Evolutionary conservation across 2,329 filamentous ascomycete genomes (phyloP).

Genomic region (Trematosphaeria pertusa): DNA sequence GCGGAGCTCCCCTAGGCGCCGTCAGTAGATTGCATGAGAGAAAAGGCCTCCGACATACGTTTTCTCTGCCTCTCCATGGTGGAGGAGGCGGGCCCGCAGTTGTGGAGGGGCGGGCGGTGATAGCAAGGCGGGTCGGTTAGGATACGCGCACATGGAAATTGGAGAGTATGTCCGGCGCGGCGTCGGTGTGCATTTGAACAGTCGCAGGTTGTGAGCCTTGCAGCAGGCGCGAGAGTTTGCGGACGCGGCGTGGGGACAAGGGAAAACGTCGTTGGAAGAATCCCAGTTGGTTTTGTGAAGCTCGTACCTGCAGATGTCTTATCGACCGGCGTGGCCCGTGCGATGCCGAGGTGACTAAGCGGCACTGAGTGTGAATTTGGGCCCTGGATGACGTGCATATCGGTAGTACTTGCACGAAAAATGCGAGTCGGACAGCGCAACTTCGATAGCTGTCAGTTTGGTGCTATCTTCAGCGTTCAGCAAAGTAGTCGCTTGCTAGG

Average conservation of each 20-base stretch:
- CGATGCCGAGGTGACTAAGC: constrained; percentile 1
- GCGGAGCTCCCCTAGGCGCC: constrained; percentile 79
- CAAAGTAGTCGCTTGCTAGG: too few species aligned
- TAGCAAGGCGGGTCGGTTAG: constrained; percentile 37
- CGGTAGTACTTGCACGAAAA: too few species aligned
- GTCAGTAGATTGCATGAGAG: constrained; percentile 26
- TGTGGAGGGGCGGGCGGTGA: constrained; percentile 43
- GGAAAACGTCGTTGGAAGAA: neutral
- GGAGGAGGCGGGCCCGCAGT: constrained; percentile 36
- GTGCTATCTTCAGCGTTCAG: too few species aligned
- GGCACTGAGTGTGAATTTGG: neutral
- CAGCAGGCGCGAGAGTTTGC: constrained; percentile 24
- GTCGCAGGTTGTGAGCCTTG: constrained; percentile 30
- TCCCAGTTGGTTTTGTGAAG: constrained; percentile 21
- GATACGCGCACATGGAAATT: constrained; percentile 46
- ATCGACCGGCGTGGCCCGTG: constrained; percentile 5
- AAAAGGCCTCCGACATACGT: constrained; percentile 40
- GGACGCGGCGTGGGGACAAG: constrained; percentile 17
- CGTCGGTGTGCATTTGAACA: constrained; percentile 43
- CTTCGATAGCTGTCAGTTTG: too few species aligned
- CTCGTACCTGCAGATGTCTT: constrained; percentile 23
- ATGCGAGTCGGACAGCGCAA: too few species aligned
- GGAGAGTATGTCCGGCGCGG: constrained; percentile 40
- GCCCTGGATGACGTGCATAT: neutral
- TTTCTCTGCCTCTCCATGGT: constrained; percentile 60